These are phyloP conservation scores for Pyrus communis DNA, from an alignment of 306 rosid genomes.

Conservation along the genomic window DNA sequence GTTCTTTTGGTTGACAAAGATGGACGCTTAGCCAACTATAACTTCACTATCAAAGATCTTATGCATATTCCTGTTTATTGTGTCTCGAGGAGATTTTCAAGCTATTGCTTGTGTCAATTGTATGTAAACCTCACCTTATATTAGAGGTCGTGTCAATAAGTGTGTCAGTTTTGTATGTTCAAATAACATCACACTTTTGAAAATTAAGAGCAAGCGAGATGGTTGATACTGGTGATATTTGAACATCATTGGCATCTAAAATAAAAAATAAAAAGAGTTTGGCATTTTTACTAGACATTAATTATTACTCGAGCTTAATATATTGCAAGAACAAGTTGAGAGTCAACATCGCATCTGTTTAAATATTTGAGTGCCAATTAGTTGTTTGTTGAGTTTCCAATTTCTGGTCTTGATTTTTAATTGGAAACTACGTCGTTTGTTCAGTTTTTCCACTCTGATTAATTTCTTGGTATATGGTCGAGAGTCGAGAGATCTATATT, in stretches of 20 bases:
- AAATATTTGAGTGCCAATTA: background rate
- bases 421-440: too few species aligned
- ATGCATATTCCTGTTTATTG: background rate
- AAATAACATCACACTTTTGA: too few species aligned
- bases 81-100: background rate
- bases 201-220: too few species aligned
- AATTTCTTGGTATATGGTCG: too few species aligned
- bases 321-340: background rate
- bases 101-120: background rate
- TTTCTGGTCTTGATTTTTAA: background rate
- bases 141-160: too few species aligned
- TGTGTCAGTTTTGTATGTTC: too few species aligned
- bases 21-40: background rate
- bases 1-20: background rate
- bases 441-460: too few species aligned
- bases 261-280: too few species aligned
- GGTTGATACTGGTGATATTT: too few species aligned
- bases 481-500: too few species aligned
- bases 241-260: too few species aligned
- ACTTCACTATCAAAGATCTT: background rate
- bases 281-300: background rate
- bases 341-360: background rate
- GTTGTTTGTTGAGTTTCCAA: background rate
- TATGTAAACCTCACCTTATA: background rate
- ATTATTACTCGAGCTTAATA: too few species aligned